A percentile compares a stretch with the other conserved stretches of the same genome.
These are phyloP conservation scores for Croton setiger DNA, from an alignment of 441 rosid species.

Conservation along the genomic window DNA sequence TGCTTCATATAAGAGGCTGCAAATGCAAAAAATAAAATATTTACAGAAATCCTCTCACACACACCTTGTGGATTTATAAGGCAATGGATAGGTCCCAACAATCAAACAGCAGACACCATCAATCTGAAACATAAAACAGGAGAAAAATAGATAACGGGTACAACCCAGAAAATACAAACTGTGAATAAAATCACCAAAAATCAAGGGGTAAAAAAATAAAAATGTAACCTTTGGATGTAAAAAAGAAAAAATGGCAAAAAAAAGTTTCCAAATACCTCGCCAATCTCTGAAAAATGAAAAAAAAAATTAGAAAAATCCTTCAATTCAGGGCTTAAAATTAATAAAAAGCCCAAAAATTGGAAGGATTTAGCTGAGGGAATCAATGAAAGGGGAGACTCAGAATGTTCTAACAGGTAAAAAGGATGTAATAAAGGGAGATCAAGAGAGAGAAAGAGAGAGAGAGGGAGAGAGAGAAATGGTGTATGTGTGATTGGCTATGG, in stretches of 20 bases:
- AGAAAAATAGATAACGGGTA: neutral
- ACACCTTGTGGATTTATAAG: conserved; percentile 13
- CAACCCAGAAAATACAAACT: neutral
- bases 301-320: conserved; percentile 30
- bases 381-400: conserved; percentile 7
- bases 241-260: neutral
- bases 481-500: conserved; percentile 23
- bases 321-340: conserved; percentile 22
- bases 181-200: neutral
- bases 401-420: conserved; percentile 17
- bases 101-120: conserved; percentile 24
- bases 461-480: conserved; percentile 12
- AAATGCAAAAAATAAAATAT: neutral
- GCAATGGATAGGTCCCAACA: conserved; percentile 6
- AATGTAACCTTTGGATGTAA: neutral
- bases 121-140: conserved; percentile 10
- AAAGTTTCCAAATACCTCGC: conserved; percentile 24
- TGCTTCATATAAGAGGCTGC: neutral
- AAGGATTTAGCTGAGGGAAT: conserved; percentile 14
- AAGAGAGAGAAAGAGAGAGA: conserved; percentile 19
- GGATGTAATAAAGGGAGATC: conserved; percentile 28
- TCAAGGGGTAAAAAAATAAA: neutral
- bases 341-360: conserved; percentile 22
- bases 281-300: conserved; percentile 12
- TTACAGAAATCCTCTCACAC: neutral